Evolutionary conservation across 208 protist species (phyloP), one percentile per base, ranked within the genome.

Genomic region (Wallacemonas sp.): DNA sequence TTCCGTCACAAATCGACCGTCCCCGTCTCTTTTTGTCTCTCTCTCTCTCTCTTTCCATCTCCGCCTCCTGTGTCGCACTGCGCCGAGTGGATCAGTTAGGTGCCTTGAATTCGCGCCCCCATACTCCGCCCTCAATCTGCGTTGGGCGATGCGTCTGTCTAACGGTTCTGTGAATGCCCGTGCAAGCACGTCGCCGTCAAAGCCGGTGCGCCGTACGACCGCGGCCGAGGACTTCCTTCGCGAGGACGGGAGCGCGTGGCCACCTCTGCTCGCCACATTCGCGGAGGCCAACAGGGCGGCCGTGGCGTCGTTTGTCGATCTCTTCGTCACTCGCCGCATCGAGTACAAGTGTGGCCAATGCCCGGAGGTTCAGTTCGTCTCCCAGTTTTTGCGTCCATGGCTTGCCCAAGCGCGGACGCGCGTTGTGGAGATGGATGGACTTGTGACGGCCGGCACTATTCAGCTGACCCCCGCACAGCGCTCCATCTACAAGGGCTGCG

Each of bases 341-440:
- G 55, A 81, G 66, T 78, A 63, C 48, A 72, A 73, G 53, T 82
- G 76, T 68, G 76, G 76, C n/a, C 70, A 82, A 42, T 44, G 68
- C 19, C 39, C 45, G 1, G 37, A 36, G 3, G 34, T 21, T 10
- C 57, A 66, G 22, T 82, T 76, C 62, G 50, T 66, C 27, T 42
- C 50, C 1, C 38, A 30, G 13, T 75, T 78, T 38, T 65, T 82
- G 15, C 34, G 53, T 29, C 67, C 63, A 24, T 82, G 76, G 76
- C 50, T 77, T 12, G 64, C 63, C 26, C 39, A 63, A 63, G 63
- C 50, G 33, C 71, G 67, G n/a, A 58, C 53, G 4, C 69, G 50
- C 12, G 50, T 57, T 3, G 30, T 57, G 3, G 50, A 34, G 29
- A 57, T 57, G 32, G 50, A 57, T 4, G 50, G n/a, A 6, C 50